Conservation (phyloP, 768 basidiomycete genomes). For the Leccinum imitatum region DNA sequence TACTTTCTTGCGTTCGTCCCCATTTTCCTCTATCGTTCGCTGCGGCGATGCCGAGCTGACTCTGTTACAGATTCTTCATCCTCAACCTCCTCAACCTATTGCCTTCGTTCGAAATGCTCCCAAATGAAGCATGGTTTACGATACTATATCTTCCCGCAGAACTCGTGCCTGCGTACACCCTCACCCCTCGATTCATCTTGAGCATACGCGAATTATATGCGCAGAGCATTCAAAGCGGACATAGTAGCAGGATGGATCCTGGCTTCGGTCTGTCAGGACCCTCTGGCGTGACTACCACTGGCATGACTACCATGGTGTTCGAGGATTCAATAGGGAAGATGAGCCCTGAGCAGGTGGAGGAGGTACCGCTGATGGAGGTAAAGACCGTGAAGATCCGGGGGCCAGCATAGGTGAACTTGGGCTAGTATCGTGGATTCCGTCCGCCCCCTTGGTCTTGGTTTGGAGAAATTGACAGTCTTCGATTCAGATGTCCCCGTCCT, state of each 20-base stretch:
- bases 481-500: neutral
- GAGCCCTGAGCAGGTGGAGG: neutral
- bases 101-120: neutral
- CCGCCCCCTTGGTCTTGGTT: no score
- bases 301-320: neutral
- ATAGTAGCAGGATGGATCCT: slow-evolving; percentile 8
- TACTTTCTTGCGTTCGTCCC: neutral
- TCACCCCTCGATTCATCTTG: neutral
- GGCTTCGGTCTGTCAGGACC: neutral
- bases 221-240: neutral
- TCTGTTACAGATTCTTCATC: neutral
- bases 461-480: neutral
- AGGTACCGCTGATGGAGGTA: neutral
- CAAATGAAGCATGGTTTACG: neutral
- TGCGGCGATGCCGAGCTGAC: neutral
- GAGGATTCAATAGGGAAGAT: neutral
- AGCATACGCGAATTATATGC: neutral
- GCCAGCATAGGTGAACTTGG: neutral
- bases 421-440: neutral
- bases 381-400: neutral
- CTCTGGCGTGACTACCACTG: neutral
- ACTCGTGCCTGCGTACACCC: neutral
- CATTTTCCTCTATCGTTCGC: neutral
- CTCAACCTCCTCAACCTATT: neutral
- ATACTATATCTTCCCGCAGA: neutral